Evolutionary conservation across 2,329 filamentous ascomycete species (phyloP).

Genomic region (Coniochaeta sp.): DNA sequence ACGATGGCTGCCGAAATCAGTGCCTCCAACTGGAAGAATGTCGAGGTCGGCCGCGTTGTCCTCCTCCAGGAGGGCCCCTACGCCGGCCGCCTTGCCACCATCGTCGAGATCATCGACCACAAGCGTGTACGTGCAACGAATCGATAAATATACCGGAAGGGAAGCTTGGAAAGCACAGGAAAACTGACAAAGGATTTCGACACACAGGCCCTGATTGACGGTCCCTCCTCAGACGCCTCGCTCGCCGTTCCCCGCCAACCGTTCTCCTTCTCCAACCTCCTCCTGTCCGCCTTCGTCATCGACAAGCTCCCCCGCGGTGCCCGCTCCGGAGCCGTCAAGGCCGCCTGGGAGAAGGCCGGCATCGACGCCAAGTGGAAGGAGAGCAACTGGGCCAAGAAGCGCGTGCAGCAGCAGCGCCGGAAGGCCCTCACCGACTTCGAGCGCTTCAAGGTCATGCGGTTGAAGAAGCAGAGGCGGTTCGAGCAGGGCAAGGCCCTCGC

Average conservation of each 20-base stretch:
- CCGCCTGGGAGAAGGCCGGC: constrained; percentile 82
- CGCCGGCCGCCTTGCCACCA: constrained; percentile 80
- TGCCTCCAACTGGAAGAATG: constrained; percentile 38
- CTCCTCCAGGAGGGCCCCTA: constrained; percentile 79
- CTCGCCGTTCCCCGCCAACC: constrained; percentile 81
- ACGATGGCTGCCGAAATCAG: constrained; percentile 4
- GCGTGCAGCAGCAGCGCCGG: constrained; percentile 77
- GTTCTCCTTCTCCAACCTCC: constrained; percentile 71
- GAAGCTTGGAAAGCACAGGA: constrained; percentile 1
- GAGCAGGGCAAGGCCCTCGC: constrained; percentile 95
- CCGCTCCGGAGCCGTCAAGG: constrained; percentile 76
- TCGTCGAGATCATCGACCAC: constrained; percentile 99
- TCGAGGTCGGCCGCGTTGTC: constrained; percentile 97
- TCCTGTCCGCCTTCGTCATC: constrained; percentile 86
- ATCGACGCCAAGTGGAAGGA: constrained; percentile 91
- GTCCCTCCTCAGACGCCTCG: constrained; percentile 75
- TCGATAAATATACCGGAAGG: constrained; percentile 10
- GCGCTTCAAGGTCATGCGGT: constrained; percentile 98
- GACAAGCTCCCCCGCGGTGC: constrained; percentile 77
- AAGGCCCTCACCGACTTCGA: constrained; percentile 95
- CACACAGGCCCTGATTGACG: constrained; percentile 88
- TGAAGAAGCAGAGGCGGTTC: constrained; percentile 99
- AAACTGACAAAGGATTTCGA: constrained; percentile 18
- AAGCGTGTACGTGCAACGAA: constrained; percentile 78
- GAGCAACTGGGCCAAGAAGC: constrained; percentile 92